phyloP scores from a whole-genome alignment of 106 monocot genomes.

The Cymbidium sinense region DNA sequence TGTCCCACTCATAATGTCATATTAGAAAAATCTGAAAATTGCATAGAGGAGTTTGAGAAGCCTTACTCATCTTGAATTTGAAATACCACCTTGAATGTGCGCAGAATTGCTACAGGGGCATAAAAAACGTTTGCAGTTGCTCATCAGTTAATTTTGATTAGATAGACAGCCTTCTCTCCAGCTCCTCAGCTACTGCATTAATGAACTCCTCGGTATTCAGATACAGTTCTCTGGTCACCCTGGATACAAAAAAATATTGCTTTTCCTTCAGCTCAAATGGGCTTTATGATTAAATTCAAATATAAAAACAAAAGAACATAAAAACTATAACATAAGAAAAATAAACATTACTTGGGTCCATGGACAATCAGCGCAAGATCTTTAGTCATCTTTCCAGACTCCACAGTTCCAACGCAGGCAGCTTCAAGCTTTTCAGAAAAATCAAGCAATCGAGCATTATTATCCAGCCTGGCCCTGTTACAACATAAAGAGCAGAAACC shows the following conservation, averaged over 20 bases:
- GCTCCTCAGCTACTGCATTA: conserved; percentile 71
- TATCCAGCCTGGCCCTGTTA: conserved; percentile 85
- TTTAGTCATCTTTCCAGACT: conserved; percentile 97
- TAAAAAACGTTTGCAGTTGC: neutral
- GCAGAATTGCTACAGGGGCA: neutral
- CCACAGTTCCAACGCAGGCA: conserved; percentile 83
- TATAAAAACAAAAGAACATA: neutral
- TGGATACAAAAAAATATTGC: conserved; percentile 16
- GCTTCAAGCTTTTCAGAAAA: conserved; percentile 79
- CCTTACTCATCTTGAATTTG: no score
- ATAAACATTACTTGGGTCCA: conserved; percentile 62
- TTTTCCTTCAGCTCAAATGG: neutral
- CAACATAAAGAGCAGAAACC: neutral
- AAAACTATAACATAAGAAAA: neutral
- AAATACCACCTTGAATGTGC: no score
- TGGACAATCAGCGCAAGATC: conserved; percentile 93
- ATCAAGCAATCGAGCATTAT: conserved; percentile 63
- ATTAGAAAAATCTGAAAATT: no score
- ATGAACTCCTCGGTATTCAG: conserved; percentile 95
- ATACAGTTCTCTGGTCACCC: conserved; percentile 58
- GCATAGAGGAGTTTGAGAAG: no score
- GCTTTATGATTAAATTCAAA: neutral
- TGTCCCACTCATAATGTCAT: no score
- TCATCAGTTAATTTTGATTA: conserved; percentile 4
- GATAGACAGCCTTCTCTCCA: conserved; percentile 45